Evolutionary conservation across 2,329 filamentous ascomycete genomes (phyloP).

Genomic region (Aspergillus ustus): DNA sequence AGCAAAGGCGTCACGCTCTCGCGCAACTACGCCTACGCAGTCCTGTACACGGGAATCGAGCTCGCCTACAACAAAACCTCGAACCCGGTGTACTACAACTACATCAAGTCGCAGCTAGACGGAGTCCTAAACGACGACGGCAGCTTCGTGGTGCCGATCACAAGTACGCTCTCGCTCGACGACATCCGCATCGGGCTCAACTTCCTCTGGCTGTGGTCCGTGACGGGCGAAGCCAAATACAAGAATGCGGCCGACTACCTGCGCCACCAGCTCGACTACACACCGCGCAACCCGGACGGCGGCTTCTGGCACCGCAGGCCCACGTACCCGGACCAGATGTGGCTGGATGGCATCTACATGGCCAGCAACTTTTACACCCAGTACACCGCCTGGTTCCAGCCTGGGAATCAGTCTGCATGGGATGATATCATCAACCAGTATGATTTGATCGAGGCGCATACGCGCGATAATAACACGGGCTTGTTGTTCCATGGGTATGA

Average conservation of each 20-base stretch:
- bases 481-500: constrained; percentile 22
- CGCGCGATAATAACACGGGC: constrained; percentile 6
- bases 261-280: constrained; percentile 20
- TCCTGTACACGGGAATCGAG: constrained; percentile 21
- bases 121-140: constrained; percentile 16
- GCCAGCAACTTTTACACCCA: constrained; percentile 21
- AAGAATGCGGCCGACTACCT: constrained; percentile 22
- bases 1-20: constrained; percentile 17
- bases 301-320: constrained; percentile 24
- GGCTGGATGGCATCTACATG: constrained; percentile 27
- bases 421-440: constrained; percentile 23
- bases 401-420: constrained; percentile 20
- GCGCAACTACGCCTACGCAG: constrained; percentile 23
- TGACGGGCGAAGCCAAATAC: constrained; percentile 21
- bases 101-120: constrained; percentile 19
- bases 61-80: constrained; percentile 23
- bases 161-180: constrained; percentile 18
- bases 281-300: constrained; percentile 20
- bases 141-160: constrained; percentile 9
- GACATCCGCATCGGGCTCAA: constrained; percentile 23
- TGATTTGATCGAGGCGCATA: constrained; percentile 23
- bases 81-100: constrained; percentile 11
- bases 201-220: constrained; percentile 19
- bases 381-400: constrained; percentile 22
- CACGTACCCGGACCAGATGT: constrained; percentile 25